Conservation (phyloP, 352 stramenopile species). For the Pythium monospermum region DNA sequence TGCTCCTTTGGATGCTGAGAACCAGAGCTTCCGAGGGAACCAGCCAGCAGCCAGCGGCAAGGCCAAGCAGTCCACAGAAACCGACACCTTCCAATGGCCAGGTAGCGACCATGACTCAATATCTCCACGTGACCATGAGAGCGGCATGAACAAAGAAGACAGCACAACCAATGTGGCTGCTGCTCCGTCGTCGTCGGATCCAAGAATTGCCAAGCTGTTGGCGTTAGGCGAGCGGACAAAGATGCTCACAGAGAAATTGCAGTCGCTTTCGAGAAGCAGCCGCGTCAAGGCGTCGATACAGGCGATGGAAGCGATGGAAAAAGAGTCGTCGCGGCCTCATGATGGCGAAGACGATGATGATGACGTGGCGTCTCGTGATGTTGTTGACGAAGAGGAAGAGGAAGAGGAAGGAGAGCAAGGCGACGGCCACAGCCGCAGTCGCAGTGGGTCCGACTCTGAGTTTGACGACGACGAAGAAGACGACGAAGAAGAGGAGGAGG, state of each 20-base stretch:
- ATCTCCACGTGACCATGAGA: not conserved
- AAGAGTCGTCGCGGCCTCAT: not conserved
- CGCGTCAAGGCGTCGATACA: not conserved
- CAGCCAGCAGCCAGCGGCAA: no score
- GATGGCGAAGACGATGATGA: constrained; percentile 3
- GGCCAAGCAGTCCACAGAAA: not conserved
- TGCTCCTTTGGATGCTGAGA: constrained; percentile 3
- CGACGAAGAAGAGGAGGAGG: not conserved
- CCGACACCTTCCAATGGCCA: constrained; percentile 6
- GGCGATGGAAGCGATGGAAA: not conserved
- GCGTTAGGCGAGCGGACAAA: constrained; percentile 18
- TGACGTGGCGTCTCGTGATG: no score
- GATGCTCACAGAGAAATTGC: constrained; percentile 9
- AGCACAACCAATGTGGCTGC: not conserved
- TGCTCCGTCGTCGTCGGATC: not conserved
- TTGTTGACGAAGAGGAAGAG: not conserved
- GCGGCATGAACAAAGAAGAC: not conserved
- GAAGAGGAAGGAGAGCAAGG: not conserved
- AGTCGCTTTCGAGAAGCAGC: constrained; percentile 4
- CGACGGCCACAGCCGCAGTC: no score
- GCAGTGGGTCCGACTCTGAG: not conserved
- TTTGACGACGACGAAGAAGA: constrained; percentile 1
- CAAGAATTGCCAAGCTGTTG: constrained; percentile 18
- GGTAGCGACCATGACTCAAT: not conserved
- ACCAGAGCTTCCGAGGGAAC: constrained; percentile 13